Evolutionary conservation across 495 filamentous ascomycete species (phyloP), one percentile per base, ranked within the genome.

Genomic region (Annulohypoxylon maeteangense): DNA sequence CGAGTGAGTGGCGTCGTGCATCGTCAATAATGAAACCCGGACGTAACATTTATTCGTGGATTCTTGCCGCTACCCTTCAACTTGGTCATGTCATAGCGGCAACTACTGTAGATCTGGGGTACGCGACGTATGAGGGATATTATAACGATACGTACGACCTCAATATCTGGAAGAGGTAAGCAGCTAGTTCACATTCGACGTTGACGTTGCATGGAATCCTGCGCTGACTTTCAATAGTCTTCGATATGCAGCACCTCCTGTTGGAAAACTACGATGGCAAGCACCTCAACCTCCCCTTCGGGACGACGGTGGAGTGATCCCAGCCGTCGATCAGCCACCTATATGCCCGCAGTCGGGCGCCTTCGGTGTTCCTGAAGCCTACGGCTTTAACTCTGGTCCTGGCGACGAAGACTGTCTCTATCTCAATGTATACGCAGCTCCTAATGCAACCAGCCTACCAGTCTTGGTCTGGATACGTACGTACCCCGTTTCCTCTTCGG

Each of bases 401-500:
- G 83, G 82, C 0, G 75, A 79, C 48, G 85, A 87, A 72, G 85
- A 87, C 68, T 87, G 85, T 45, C 78, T 86, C n/a, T 86, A 80
- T 67, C 73, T 86, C 23, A 83, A 84, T 65, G 81, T 86, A 3
- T 82, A 79, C 66, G 71, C 79, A 10, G 80, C 82, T 1, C 71
- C 78, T 3, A 78, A 80, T 31, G 81, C 80, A 1, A 76, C 72
- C 20, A 77, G 79, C 50, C 71, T 86, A 7, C 79, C 79, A 6
- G 79, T 81, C 14, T 68, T 78, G 1, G 51, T 81, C 25, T 80
- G 75, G 77, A 81, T 81, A 42, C 79, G 78, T 79, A 77, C 22
- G 78, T 48, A 5, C 10, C 18, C 31, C 47, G 12, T 29, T 60
- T 29, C 38, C 14, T 23, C 32, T 65, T 51, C 6, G 47, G 25